Conservation (phyloP, 257 asterid species). For the Jaltomata sinuosa region DNA sequence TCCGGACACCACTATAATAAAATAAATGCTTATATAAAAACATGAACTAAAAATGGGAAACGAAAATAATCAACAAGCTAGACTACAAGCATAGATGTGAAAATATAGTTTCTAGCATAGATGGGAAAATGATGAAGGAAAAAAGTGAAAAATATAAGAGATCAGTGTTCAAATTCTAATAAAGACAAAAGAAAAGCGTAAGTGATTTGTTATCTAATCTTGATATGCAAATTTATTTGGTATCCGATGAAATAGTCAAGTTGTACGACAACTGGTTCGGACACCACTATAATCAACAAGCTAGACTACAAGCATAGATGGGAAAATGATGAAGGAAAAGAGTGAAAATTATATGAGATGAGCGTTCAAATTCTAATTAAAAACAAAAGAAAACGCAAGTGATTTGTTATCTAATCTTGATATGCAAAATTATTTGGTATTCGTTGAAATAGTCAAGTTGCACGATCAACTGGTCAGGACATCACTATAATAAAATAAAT, state of each 20-base stretch:
- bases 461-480: accelerated
- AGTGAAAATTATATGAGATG: background rate
- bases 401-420: background rate
- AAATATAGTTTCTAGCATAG: no score
- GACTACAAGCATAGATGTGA: no score
- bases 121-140: background rate
- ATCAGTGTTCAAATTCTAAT: background rate
- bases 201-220: background rate
- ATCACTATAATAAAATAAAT: background rate
- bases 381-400: no score
- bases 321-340: background rate
- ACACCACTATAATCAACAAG: accelerated
- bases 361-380: background rate
- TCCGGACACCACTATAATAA: background rate
- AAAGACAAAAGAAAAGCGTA: no score
- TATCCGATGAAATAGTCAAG: background rate
- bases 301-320: no score
- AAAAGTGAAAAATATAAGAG: background rate
- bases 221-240: background rate
- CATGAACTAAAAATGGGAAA: background rate
- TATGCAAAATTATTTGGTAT: background rate
- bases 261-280: background rate
- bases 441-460: background rate
- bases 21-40: background rate
- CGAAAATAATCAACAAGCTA: background rate